Conservation (phyloP, 352 stramenopile genomes). For the Pythium graminicola region DNA sequence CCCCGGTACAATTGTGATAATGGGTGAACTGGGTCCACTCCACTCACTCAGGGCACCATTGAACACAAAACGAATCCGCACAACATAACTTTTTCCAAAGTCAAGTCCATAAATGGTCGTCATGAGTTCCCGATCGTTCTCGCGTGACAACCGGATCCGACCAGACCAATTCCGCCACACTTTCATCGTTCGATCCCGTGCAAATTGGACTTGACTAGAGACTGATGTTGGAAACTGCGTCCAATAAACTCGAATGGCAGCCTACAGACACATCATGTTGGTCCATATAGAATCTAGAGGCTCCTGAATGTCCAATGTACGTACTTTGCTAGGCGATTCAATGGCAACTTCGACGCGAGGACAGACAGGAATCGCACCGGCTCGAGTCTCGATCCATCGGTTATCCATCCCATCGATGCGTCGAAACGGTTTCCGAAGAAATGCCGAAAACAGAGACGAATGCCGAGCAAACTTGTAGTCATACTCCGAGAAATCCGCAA, state of each 20-base stretch:
- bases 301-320: too few relatives aligned
- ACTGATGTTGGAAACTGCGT: conserved; percentile 41
- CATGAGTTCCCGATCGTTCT: conserved; percentile 49
- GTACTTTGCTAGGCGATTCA: conserved; percentile 63
- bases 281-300: too few relatives aligned
- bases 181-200: conserved; percentile 65
- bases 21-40: conserved; percentile 41
- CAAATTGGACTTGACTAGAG: conserved; percentile 61
- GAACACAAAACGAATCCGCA: conserved; percentile 67
- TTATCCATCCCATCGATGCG: conserved; percentile 46
- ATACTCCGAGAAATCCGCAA: conserved; percentile 49
- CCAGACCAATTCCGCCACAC: conserved; percentile 77
- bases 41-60: conserved; percentile 39
- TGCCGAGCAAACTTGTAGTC: conserved; percentile 43
- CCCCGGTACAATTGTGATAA: conserved; percentile 35
- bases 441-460: conserved; percentile 53
- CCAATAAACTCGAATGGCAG: conserved; percentile 58
- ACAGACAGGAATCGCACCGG: conserved; percentile 37
- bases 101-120: conserved; percentile 67
- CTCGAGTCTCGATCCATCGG: conserved; percentile 30
- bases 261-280: conserved; percentile 23
- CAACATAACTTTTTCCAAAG: conserved; percentile 67
- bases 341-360: conserved; percentile 39
- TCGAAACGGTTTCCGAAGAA: conserved; percentile 65
- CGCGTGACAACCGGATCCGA: conserved; percentile 31